These are phyloP conservation scores for Fusarium equiseti DNA, from an alignment of 2,329 filamentous ascomycete species.

Conservation along the genomic window DNA sequence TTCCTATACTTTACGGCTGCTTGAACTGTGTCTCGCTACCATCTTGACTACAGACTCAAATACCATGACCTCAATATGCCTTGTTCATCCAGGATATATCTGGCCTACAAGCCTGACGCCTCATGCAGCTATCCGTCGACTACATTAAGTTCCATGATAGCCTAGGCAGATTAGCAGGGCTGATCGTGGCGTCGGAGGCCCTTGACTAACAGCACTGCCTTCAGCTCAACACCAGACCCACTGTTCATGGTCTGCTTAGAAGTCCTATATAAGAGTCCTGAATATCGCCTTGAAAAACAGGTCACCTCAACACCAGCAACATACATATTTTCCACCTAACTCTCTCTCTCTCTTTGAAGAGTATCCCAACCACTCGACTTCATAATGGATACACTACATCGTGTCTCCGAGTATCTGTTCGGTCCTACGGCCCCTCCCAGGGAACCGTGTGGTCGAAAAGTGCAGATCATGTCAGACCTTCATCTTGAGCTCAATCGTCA, in stretches of 20 bases:
- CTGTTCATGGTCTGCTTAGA: constrained; percentile 1
- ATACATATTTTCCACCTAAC: neutral
- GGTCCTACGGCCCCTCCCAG: constrained; percentile 21
- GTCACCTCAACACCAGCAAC: neutral
- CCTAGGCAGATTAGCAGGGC: constrained; percentile 34
- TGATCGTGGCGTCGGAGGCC: constrained; percentile 37
- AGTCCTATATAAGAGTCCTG: constrained; percentile 37
- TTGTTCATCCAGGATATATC: neutral
- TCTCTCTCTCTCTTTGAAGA: neutral
- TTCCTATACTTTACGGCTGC: constrained; percentile 36
- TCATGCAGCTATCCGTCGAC: constrained; percentile 9
- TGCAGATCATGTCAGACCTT: constrained; percentile 61
- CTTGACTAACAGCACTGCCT: constrained; percentile 39
- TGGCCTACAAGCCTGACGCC: constrained; percentile 10
- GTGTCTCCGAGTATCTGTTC: constrained; percentile 41
- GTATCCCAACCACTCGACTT: neutral
- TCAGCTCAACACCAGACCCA: constrained; percentile 23
- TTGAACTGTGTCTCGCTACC: constrained; percentile 15
- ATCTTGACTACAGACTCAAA: neutral
- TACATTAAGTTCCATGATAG: constrained; percentile 6
- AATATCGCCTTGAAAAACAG: neutral
- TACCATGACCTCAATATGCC: neutral
- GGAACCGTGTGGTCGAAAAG: constrained; percentile 37
- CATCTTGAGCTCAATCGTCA: constrained; percentile 62
- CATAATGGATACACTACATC: constrained; percentile 33